Conservation (phyloP, 192 early-diverging fungal genomes). For the Linderina pennispora region DNA sequence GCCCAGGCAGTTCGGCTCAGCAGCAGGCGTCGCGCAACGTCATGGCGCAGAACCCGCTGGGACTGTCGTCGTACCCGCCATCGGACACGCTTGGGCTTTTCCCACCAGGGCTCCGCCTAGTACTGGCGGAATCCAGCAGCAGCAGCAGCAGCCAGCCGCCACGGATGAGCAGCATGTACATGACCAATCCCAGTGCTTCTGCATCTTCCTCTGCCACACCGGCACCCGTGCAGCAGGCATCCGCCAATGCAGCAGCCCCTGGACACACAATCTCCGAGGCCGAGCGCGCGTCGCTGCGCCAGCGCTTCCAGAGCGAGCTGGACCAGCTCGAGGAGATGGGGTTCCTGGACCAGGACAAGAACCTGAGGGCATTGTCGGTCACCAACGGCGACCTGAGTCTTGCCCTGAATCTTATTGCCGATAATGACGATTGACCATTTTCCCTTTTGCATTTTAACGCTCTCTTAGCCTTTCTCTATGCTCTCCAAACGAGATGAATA, state of each 20-base stretch:
- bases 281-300: conserved; percentile 16
- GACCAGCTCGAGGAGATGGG: conserved; percentile 91
- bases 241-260: background rate
- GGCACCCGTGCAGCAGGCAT: background rate
- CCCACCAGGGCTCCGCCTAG: no score
- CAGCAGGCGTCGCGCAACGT: no score
- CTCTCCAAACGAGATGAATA: background rate
- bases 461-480: background rate
- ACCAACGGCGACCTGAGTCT: conserved; percentile 81
- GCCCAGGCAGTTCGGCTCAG: no score
- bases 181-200: conserved; percentile 16
- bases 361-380: conserved; percentile 78
- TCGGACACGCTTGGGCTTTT: no score
- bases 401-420: conserved; percentile 63
- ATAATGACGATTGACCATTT: conserved; percentile 6
- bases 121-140: no score
- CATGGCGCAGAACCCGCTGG: background rate
- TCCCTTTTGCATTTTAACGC: background rate
- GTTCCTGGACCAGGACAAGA: conserved; percentile 75
- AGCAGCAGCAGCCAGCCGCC: conserved; percentile 3
- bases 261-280: conserved; percentile 3
- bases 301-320: conserved; percentile 60
- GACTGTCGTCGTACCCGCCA: no score
- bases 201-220: no score
- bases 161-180: conserved; percentile 16